Conservation (phyloP, 805 yeast species). For the Saccharomycopsis schoenii region DNA sequence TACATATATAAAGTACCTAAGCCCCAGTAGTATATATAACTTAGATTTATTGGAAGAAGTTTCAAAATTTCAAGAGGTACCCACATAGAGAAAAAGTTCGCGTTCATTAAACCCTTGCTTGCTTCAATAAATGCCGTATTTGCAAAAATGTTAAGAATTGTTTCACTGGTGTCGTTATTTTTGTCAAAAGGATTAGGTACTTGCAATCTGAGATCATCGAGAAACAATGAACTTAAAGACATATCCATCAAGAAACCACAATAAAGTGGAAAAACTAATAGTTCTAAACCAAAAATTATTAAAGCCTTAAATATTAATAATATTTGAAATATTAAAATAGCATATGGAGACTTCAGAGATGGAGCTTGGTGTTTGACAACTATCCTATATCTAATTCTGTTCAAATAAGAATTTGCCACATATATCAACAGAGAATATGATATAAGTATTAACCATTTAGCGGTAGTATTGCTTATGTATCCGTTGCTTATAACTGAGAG, state of each 20-base stretch:
- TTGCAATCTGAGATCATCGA: slow-evolving; percentile 13
- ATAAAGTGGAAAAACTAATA: slow-evolving; percentile 74
- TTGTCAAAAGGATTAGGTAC: slow-evolving; percentile 10
- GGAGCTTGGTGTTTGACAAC: background rate
- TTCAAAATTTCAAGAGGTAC: background rate
- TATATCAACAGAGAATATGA: slow-evolving; percentile 29
- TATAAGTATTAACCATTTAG: slow-evolving; percentile 4
- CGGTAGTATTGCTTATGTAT: background rate
- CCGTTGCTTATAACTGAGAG: background rate
- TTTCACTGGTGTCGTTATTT: background rate
- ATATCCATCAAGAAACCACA: slow-evolving; percentile 75
- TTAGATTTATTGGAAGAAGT: background rate
- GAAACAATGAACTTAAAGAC: slow-evolving; percentile 51
- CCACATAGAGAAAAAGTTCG: background rate
- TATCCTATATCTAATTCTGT: background rate
- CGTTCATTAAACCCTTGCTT: background rate
- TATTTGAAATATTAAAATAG: slow-evolving; percentile 29
- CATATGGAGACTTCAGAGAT: slow-evolving; percentile 23
- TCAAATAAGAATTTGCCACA: slow-evolving; percentile 19
- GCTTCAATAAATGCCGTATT: background rate
- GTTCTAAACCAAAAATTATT: slow-evolving; percentile 63
- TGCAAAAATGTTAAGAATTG: slow-evolving; percentile 5
- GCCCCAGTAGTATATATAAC: slow-evolving; percentile 40
- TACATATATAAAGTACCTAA: slow-evolving; percentile 83
- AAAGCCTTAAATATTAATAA: slow-evolving; percentile 65